phyloP scores from a whole-genome alignment of 371 early-diverging fungal genomes.

The Zancudomyces culisetae region DNA sequence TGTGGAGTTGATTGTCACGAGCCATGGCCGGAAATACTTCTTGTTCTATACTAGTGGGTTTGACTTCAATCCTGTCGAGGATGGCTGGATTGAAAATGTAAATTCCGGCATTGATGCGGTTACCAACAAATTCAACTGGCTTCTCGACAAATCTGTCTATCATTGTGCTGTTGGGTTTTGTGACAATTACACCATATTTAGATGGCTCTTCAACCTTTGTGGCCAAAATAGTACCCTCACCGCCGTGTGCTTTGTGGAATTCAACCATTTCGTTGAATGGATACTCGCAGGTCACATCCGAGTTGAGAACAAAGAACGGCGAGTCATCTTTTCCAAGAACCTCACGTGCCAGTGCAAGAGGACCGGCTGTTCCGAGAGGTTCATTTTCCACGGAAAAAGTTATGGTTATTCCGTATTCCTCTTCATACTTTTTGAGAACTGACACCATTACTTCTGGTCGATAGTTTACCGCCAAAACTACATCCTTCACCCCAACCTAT shows the following conservation, averaged over 20 bases:
- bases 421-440: constrained; percentile 67
- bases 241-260: constrained; percentile 72
- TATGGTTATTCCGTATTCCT: constrained; percentile 72
- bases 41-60: constrained; percentile 93
- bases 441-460: constrained; percentile 88
- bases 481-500: constrained; percentile 90
- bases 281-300: constrained; percentile 97
- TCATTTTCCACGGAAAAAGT: constrained; percentile 93
- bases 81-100: constrained; percentile 91
- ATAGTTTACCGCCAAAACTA: constrained; percentile 98
- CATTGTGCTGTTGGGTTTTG: constrained; percentile 33
- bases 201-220: constrained; percentile 96
- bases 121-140: constrained; percentile 81
- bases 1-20: constrained; percentile 55
- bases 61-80: constrained; percentile 76
- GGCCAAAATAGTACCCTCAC: constrained; percentile 88
- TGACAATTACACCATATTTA: constrained; percentile 94
- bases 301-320: constrained; percentile 98
- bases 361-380: constrained; percentile 97
- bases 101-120: constrained; percentile 98
- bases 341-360: constrained; percentile 82
- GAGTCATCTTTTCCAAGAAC: constrained; percentile 74
- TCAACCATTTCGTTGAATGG: constrained; percentile 77
- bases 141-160: constrained; percentile 97
- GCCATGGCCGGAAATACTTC: constrained; percentile 96